A percentile compares a stretch with the other conserved stretches of the same genome.
These are phyloP conservation scores for Polyplosphaeria fusca DNA, from an alignment of 495 filamentous ascomycete species.

Conservation along the genomic window DNA sequence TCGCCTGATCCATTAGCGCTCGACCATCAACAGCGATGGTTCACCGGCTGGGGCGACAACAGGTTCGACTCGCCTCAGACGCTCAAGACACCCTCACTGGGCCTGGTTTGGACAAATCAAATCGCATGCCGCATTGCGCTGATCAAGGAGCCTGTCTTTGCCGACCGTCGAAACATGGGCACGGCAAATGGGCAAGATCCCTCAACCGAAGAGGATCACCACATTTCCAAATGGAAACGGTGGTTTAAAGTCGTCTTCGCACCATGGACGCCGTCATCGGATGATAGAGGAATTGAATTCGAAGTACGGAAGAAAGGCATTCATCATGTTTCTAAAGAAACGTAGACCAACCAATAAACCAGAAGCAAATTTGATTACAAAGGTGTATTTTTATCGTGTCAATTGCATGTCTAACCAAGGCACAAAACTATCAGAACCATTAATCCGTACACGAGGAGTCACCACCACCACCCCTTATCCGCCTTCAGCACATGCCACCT, in stretches of 20 bases:
- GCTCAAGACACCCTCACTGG: constrained; percentile 81
- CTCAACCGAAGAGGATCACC: constrained; percentile 35
- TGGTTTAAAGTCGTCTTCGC: constrained; percentile 81
- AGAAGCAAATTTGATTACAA: no score
- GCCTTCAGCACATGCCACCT: no score
- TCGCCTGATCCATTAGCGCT: constrained; percentile 59
- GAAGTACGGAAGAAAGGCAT: constrained; percentile 27
- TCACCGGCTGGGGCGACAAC: constrained; percentile 86
- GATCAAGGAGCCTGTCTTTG: constrained; percentile 48
- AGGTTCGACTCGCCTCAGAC: constrained; percentile 31
- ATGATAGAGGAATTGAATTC: constrained; percentile 24
- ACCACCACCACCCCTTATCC: no score
- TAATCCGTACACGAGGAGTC: no score
- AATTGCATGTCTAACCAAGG: no score
- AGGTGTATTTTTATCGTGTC: no score
- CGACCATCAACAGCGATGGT: constrained; percentile 87
- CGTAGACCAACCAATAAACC: no score
- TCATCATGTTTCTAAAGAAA: constrained; percentile 15
- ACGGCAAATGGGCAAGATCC: constrained; percentile 34
- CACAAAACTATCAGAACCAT: no score
- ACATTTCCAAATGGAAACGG: constrained; percentile 50
- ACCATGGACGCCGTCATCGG: constrained; percentile 54
- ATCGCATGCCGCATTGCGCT: constrained; percentile 78
- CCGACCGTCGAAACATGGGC: constrained; percentile 13
- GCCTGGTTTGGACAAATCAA: constrained; percentile 86